Evolutionary conservation across 805 yeast species (phyloP).

Genomic region (Schwanniomyces yamadae): DNA sequence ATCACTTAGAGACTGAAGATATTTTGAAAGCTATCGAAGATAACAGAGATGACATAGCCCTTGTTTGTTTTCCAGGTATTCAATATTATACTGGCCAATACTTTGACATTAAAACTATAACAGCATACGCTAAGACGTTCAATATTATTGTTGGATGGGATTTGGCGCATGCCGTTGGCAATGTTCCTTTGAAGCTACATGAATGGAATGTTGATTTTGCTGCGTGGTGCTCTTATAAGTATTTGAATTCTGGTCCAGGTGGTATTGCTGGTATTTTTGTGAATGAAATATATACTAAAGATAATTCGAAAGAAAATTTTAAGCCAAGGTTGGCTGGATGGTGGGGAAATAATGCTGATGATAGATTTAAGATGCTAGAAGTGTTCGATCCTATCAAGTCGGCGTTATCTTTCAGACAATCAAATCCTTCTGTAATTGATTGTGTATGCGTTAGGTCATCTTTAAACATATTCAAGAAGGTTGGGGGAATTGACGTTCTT

Average conservation of each 20-base stretch:
- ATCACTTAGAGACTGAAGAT: conserved; percentile 58
- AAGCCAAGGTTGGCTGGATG: conserved; percentile 86
- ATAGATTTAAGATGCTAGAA: conserved; percentile 79
- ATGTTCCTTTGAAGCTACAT: conserved; percentile 72
- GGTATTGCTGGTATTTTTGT: conserved; percentile 85
- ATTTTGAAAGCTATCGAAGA: conserved; percentile 56
- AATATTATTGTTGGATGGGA: conserved; percentile 85
- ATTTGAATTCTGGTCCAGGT: conserved; percentile 91
- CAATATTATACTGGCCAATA: conserved; percentile 92
- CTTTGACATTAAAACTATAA: conserved; percentile 73
- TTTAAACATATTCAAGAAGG: conserved; percentile 54
- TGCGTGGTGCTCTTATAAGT: conserved; percentile 91
- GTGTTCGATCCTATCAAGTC: conserved; percentile 77
- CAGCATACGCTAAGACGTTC: conserved; percentile 52
- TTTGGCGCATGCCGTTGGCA: conserved; percentile 92
- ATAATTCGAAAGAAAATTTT: conserved; percentile 28
- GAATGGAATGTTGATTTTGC: conserved; percentile 94
- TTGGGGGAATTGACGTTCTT: conserved; percentile 63
- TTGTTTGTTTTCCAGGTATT: conserved; percentile 81
- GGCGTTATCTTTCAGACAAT: conserved; percentile 85
- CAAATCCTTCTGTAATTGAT: conserved; percentile 87
- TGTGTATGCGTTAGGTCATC: conserved; percentile 72
- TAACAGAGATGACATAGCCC: conserved; percentile 60
- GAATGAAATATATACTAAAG: conserved; percentile 49
- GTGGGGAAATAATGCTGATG: conserved; percentile 85